Evolutionary conservation across 208 protist genomes (phyloP).

Genomic region (Crithidia expoeki): DNA sequence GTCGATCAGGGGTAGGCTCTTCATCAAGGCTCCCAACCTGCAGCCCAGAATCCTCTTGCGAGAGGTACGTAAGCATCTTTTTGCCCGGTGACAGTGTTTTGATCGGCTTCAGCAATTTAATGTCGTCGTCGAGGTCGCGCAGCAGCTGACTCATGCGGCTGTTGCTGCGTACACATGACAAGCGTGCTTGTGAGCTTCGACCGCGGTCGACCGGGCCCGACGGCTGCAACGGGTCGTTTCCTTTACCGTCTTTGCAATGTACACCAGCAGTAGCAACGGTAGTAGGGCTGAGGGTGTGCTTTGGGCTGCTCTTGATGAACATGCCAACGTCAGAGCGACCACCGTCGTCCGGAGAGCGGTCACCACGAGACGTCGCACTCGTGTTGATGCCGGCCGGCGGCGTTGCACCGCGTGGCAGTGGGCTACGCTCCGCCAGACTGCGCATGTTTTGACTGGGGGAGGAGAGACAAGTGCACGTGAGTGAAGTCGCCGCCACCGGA

Average conservation of each 20-base stretch:
- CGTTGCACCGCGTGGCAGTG: neutral
- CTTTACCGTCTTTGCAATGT: neutral
- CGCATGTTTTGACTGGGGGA: neutral
- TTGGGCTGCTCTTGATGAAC: neutral
- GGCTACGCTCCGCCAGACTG: slow-evolving; percentile 1
- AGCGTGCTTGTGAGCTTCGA: neutral
- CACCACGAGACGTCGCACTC: neutral
- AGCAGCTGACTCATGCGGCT: slow-evolving; percentile 78
- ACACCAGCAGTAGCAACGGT: neutral
- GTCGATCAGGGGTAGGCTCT: neutral
- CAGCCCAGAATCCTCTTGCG: slow-evolving; percentile 33
- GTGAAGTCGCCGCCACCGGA: slow-evolving; percentile 1
- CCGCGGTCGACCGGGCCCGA: neutral
- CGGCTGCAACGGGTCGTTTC: neutral
- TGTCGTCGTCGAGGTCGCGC: slow-evolving; percentile 84
- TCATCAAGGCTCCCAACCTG: slow-evolving; percentile 4
- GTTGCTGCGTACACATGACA: slow-evolving; percentile 26
- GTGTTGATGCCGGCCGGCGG: slow-evolving; percentile 10
- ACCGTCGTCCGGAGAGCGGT: slow-evolving; percentile 8
- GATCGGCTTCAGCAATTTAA: slow-evolving; percentile 75
- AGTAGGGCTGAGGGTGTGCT: too few species aligned
- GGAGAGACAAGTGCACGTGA: slow-evolving; percentile 3
- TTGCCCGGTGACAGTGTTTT: slow-evolving; percentile 64
- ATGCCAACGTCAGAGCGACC: slow-evolving; percentile 10
- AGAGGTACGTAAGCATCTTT: slow-evolving; percentile 76